Evolutionary conservation across 129 eudicot species (phyloP).

Genomic region (Pittosporum tobira): DNA sequence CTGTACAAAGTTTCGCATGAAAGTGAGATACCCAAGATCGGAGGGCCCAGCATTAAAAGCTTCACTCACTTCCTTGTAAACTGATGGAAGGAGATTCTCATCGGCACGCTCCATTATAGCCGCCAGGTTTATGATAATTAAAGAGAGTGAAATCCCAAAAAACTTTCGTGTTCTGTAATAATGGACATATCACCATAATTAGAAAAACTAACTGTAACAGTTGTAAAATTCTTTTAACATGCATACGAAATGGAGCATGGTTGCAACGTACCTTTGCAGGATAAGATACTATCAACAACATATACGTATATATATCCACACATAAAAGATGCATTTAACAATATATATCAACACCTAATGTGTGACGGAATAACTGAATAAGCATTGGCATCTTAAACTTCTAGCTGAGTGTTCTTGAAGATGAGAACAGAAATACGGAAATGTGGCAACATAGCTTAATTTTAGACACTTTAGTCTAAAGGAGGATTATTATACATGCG

Average conservation of each 20-base stretch:
- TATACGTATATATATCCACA: neutral
- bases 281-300: neutral
- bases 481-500: too few relatives aligned
- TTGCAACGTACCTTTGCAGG: neutral
- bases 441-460: neutral
- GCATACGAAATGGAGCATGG: neutral
- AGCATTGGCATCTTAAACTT: neutral
- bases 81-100: conserved; percentile 94
- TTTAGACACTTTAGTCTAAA: neutral
- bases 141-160: conserved; percentile 74
- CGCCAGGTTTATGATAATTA: conserved; percentile 84
- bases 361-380: neutral
- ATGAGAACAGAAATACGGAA: neutral
- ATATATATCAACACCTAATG: neutral
- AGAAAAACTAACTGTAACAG: neutral
- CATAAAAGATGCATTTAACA: neutral
- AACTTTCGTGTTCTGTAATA: conserved; percentile 44
- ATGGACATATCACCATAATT: neutral
- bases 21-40: conserved; percentile 87
- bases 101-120: conserved; percentile 94
- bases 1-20: conserved; percentile 61
- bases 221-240: neutral
- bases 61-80: conserved; percentile 95
- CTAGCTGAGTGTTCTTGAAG: neutral
- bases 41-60: conserved; percentile 78